Evolutionary conservation across 768 basidiomycete genomes (phyloP).

Genomic region (Agrocybe chaxingu): DNA sequence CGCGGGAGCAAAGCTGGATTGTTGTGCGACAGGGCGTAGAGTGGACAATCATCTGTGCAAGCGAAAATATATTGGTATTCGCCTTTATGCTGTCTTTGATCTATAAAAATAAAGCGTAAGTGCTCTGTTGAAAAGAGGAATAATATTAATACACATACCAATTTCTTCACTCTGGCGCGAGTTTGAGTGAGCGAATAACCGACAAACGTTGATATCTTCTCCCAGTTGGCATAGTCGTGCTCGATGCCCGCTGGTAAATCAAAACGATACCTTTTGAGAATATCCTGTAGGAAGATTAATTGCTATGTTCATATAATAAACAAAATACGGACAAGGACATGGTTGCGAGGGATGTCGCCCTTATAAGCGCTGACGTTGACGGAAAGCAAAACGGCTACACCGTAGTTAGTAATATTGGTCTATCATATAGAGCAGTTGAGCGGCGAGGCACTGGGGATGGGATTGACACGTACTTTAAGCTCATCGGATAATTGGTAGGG

Average conservation of each 20-base stretch:
- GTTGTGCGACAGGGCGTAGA: slow-evolving; percentile 7
- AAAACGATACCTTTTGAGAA: slow-evolving; percentile 8
- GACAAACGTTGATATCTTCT: slow-evolving; percentile 3
- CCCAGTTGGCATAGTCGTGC: slow-evolving; percentile 9
- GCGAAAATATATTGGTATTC: slow-evolving; percentile 6
- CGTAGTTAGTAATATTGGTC: slow-evolving; percentile 14
- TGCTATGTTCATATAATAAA: not conserved
- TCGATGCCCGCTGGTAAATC: slow-evolving; percentile 9
- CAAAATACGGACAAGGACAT: slow-evolving; percentile 9
- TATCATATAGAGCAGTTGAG: slow-evolving; percentile 3
- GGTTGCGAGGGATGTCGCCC: slow-evolving; percentile 11
- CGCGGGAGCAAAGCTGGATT: slow-evolving; percentile 10
- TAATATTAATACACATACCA: slow-evolving; percentile 1
- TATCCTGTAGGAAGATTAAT: slow-evolving; percentile 4
- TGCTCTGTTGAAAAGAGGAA: not conserved
- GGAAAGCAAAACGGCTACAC: slow-evolving; percentile 12
- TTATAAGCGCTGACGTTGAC: slow-evolving; percentile 14
- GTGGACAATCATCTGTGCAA: slow-evolving; percentile 6
- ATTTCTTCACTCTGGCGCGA: slow-evolving; percentile 9
- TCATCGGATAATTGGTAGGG: slow-evolving; percentile 11
- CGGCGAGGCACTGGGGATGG: not conserved
- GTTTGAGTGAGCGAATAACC: slow-evolving; percentile 11
- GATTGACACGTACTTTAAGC: slow-evolving; percentile 7
- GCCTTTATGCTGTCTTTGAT: slow-evolving; percentile 1
- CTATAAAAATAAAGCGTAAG: not conserved